A percentile compares a stretch with the other conserved stretches of the same genome.
These are phyloP conservation scores for Pyrenula massariospora DNA, from an alignment of 495 filamentous ascomycete genomes.

Conservation along the genomic window DNA sequence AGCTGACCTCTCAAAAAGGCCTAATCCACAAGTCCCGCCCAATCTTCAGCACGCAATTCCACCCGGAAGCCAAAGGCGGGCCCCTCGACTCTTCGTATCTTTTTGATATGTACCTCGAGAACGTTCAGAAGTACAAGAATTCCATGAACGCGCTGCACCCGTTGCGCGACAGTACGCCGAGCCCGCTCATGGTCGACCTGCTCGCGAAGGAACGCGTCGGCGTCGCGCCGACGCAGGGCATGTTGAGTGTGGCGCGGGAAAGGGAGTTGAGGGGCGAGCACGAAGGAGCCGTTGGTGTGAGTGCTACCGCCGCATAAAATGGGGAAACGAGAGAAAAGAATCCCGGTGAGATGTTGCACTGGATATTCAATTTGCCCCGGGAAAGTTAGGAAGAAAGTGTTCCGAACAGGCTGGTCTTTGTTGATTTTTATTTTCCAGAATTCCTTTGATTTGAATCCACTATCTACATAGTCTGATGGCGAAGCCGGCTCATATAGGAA, in stretches of 20 bases:
- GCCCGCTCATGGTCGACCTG: slow-evolving; percentile 78
- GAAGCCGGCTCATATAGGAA: too few species aligned
- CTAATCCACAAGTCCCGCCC: slow-evolving; percentile 93
- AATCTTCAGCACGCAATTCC: slow-evolving; percentile 97
- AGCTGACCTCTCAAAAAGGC: slow-evolving; percentile 13
- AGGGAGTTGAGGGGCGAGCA: background rate
- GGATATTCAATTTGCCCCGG: too few species aligned
- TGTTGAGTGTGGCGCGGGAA: slow-evolving; percentile 16
- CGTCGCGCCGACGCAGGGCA: slow-evolving; percentile 56
- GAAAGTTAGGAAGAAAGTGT: too few species aligned
- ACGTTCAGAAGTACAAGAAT: slow-evolving; percentile 77
- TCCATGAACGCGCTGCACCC: slow-evolving; percentile 55
- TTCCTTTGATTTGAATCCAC: too few species aligned
- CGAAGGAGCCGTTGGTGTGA: too few species aligned
- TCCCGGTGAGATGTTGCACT: too few species aligned
- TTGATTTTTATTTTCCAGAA: too few species aligned
- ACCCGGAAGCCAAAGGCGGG: slow-evolving; percentile 93
- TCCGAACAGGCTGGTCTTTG: too few species aligned
- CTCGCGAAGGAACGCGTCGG: slow-evolving; percentile 88
- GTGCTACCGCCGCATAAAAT: too few species aligned
- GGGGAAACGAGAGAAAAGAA: too few species aligned
- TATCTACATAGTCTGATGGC: too few species aligned
- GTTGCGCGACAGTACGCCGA: slow-evolving; percentile 66
- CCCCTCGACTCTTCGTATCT: slow-evolving; percentile 88
- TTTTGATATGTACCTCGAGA: slow-evolving; percentile 91